Evolutionary conservation across 352 stramenopile species (phyloP).

Genomic region (Phytophthora tubulina): DNA sequence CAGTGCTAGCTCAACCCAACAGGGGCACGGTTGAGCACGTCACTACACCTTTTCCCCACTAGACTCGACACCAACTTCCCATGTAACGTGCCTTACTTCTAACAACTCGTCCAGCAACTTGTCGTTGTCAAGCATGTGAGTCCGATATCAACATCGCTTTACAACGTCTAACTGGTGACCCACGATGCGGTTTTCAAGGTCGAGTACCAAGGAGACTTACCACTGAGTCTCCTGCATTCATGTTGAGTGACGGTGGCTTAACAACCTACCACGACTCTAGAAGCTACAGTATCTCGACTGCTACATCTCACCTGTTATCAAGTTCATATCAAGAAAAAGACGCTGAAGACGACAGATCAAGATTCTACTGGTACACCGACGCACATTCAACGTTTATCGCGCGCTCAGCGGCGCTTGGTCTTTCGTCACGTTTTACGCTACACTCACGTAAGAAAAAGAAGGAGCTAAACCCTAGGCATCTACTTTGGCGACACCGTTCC

Average conservation of each 20-base stretch:
- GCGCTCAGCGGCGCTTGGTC: conserved; percentile 34
- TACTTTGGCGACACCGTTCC: conserved; percentile 42
- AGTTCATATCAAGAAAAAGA: conserved; percentile 14
- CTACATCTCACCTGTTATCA: not conserved
- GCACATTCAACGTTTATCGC: conserved; percentile 47
- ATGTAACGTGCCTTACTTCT: too few relatives aligned
- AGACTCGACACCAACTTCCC: not conserved
- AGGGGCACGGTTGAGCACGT: not conserved
- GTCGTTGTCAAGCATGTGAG: not conserved
- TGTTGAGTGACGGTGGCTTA: conserved; percentile 2
- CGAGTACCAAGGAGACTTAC: not conserved
- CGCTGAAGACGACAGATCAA: conserved; percentile 6
- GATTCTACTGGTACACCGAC: conserved; percentile 28
- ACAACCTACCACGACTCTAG: conserved; percentile 4
- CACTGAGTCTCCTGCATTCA: conserved; percentile 8
- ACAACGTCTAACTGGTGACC: too few relatives aligned
- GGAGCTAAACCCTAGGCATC: conserved; percentile 5
- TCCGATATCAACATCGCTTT: not conserved
- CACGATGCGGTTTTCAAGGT: too few relatives aligned
- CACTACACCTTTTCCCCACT: not conserved
- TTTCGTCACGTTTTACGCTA: conserved; percentile 51
- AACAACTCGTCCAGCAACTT: too few relatives aligned
- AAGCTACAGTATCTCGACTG: conserved; percentile 4
- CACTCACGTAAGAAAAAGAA: conserved; percentile 41
- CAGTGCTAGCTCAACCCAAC: not conserved